phyloP scores from a whole-genome alignment of 495 filamentous ascomycete genomes.

The Lasiosphaeria hispida region DNA sequence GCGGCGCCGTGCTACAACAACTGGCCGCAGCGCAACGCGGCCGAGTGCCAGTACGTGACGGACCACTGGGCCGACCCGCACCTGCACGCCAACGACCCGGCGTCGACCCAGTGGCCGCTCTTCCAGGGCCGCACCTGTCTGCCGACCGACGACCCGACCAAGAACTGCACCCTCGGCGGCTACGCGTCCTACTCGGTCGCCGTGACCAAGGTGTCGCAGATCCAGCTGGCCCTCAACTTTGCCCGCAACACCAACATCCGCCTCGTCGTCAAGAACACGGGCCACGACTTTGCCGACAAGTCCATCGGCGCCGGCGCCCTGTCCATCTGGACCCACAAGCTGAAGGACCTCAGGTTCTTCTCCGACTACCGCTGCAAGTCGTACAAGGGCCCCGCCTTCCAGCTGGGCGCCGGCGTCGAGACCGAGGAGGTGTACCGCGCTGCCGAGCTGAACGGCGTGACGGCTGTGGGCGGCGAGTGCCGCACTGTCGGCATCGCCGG shows the following conservation, averaged over 20 bases:
- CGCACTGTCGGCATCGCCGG: slow-evolving; percentile 52
- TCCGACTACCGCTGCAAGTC: slow-evolving; percentile 34
- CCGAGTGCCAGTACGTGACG: slow-evolving; percentile 39
- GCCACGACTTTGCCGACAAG: slow-evolving; percentile 57
- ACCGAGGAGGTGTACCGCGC: slow-evolving; percentile 45
- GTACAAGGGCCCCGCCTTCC: slow-evolving; percentile 47
- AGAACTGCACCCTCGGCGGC: slow-evolving; percentile 56
- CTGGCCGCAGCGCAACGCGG: slow-evolving; percentile 41
- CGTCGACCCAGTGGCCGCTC: slow-evolving; percentile 50
- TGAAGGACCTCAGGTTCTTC: slow-evolving; percentile 50
- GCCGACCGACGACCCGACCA: slow-evolving; percentile 45
- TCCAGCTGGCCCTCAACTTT: slow-evolving; percentile 53
- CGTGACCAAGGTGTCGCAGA: slow-evolving; percentile 52
- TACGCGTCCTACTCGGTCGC: slow-evolving; percentile 60
- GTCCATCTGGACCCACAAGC: slow-evolving; percentile 62
- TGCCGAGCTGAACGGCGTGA: slow-evolving; percentile 38
- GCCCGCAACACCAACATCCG: slow-evolving; percentile 55
- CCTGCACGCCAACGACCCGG: slow-evolving; percentile 40
- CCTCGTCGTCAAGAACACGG: slow-evolving; percentile 65
- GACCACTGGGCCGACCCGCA: slow-evolving; percentile 30
- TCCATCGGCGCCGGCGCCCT: slow-evolving; percentile 51
- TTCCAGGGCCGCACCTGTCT: slow-evolving; percentile 49
- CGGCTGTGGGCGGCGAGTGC: slow-evolving; percentile 50
- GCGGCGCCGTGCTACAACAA: slow-evolving; percentile 55
- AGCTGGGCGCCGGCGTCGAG: slow-evolving; percentile 48